Percentiles rank a stretch among this genome's conserved stretches.
These are phyloP conservation scores for Komagataella phaffii DNA, from an alignment of 805 yeast species.

Conservation along the genomic window DNA sequence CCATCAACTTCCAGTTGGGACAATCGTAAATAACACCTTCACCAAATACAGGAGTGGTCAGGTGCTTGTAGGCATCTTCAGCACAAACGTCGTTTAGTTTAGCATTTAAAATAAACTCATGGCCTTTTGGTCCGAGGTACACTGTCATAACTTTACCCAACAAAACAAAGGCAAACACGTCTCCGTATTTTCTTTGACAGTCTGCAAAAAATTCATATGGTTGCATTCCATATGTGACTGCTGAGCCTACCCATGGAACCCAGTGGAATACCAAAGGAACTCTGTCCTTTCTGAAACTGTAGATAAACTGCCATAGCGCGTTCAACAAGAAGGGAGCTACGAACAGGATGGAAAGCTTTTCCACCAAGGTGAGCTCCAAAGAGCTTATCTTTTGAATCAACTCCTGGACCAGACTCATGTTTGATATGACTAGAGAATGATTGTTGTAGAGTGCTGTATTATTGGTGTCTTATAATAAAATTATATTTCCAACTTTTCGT, in stretches of 20 bases:
- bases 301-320: slow-evolving; percentile 50
- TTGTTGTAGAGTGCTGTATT: not conserved
- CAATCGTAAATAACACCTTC: slow-evolving; percentile 96
- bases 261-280: slow-evolving; percentile 86
- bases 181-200: slow-evolving; percentile 78
- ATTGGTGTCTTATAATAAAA: not conserved
- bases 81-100: slow-evolving; percentile 85
- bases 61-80: slow-evolving; percentile 88
- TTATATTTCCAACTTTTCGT: not conserved
- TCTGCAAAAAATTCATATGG: slow-evolving; percentile 83
- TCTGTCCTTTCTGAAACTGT: slow-evolving; percentile 65
- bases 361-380: slow-evolving; percentile 6
- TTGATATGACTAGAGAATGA: not conserved
- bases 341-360: slow-evolving; percentile 19
- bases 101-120: slow-evolving; percentile 89
- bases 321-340: slow-evolving; percentile 52
- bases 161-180: slow-evolving; percentile 80
- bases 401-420: not conserved
- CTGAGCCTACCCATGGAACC: slow-evolving; percentile 94
- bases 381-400: not conserved
- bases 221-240: slow-evolving; percentile 78
- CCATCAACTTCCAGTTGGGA: slow-evolving; percentile 89
- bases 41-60: slow-evolving; percentile 99
- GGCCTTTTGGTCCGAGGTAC: slow-evolving; percentile 93
- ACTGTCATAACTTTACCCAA: slow-evolving; percentile 92